These are phyloP conservation scores for Boletus rubroflammeus DNA, from an alignment of 768 basidiomycete genomes.

Conservation along the genomic window DNA sequence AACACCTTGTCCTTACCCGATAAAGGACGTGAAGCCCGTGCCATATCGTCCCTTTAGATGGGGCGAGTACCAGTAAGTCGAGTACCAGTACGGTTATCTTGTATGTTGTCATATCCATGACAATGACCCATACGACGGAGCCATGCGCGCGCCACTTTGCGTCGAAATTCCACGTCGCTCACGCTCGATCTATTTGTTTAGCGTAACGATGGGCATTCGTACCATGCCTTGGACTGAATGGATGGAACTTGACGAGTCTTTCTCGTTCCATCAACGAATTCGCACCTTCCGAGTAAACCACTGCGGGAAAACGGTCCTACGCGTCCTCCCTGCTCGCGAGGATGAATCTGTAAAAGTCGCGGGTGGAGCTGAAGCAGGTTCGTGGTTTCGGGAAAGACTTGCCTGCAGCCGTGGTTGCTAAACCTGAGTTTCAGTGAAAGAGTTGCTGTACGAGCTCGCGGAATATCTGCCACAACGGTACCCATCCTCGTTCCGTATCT, in stretches of 20 bases:
- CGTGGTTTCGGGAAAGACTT: neutral
- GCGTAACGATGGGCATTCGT: conserved; percentile 72
- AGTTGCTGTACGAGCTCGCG: conserved; percentile 64
- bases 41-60: conserved; percentile 69
- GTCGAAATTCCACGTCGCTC: neutral
- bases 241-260: conserved; percentile 71
- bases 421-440: conserved; percentile 44
- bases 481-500: conserved; percentile 54
- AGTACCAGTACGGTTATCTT: neutral
- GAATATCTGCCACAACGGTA: conserved; percentile 68
- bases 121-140: neutral
- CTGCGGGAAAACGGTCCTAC: conserved; percentile 46
- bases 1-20: conserved; percentile 36
- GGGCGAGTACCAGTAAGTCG: conserved; percentile 65
- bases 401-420: neutral
- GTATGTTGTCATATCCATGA: no score
- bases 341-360: conserved; percentile 36
- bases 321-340: conserved; percentile 44
- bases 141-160: neutral
- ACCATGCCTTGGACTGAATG: conserved; percentile 71
- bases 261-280: conserved; percentile 53
- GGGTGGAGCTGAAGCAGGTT: conserved; percentile 34
- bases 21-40: conserved; percentile 50
- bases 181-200: conserved; percentile 19
- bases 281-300: conserved; percentile 51